Base-by-base conservation (phyloP, 2,329 filamentous ascomycete species). In the Penicillium corylophilum region DNA sequence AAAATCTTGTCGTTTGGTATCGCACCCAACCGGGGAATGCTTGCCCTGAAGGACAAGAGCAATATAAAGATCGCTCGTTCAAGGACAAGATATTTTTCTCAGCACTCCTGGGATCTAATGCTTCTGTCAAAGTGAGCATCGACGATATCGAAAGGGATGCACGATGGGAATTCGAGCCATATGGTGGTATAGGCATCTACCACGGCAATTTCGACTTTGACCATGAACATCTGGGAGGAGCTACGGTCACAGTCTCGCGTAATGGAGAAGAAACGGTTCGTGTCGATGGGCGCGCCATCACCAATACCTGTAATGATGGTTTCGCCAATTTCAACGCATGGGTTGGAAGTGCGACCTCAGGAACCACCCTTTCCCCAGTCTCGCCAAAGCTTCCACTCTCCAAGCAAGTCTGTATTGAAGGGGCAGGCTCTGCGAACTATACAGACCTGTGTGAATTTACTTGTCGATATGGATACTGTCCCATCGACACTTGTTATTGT, bases 281-380 rank as follows among this genome's bases (percentile, higher is more conserved):
- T 24, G 48, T 71, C 35, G 46, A 56, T 8, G 68, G 66, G 1
- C 48, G 50, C 1, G 39, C 56, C 4, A 67, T 71, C 51, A 60
- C 54, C 0, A 56, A 48, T 2, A 44, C 35, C 5, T 71, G 70
- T 48, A 59, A 56, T 23, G 26, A 52, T 22, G 56, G 53, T n/a
- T 51, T 65, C 41, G 60, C 61, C 13, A 74, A 74, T 57, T 73
- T 61, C 56, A 74, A 74, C 58, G 64, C 71, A 5, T 71, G 65
- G 64, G 71, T 73, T 10, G 68, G 67, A n/a, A 64, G 53, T 46
- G 54, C 55, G 2, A 57, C 52, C 2, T 51, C 54, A 2, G 40
- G 35, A 40, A 50, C 16, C 5, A 47, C 23, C 13, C 46, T 56
- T 12, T 8, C 26, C 1, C 26, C 46, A 2, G 23, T 46, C 15